Evolutionary conservation across 179 eudicot species (phyloP).

Genomic region (Patellifolia procumbens): DNA sequence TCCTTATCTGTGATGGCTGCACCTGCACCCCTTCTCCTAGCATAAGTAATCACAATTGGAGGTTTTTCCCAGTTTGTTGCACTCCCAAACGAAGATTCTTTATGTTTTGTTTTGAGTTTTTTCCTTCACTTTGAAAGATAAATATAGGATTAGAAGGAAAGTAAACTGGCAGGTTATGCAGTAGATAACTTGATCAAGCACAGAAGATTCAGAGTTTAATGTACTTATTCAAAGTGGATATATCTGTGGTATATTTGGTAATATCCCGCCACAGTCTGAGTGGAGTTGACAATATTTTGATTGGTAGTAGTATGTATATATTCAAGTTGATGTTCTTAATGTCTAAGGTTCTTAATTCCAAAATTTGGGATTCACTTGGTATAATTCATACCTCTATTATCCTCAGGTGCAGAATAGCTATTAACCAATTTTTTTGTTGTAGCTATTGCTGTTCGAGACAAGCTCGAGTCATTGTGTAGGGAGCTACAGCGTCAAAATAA

Average conservation of each 20-base stretch:
- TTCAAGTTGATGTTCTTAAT: not conserved
- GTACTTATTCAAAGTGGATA: not conserved
- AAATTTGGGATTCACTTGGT: not conserved
- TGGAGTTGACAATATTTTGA: not conserved
- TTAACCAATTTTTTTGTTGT: slow-evolving; percentile 38
- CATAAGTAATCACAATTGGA: too few relatives aligned
- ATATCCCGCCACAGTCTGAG: not conserved
- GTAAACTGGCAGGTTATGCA: not conserved
- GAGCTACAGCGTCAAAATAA: slow-evolving; percentile 93
- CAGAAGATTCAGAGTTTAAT: not conserved
- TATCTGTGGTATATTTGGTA: not conserved
- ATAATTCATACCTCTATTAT: not conserved
- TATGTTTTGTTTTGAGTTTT: not conserved
- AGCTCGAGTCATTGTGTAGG: slow-evolving; percentile 93
- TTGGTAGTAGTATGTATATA: not conserved
- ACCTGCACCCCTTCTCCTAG: too few relatives aligned
- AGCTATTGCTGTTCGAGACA: slow-evolving; percentile 82
- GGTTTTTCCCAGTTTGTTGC: too few relatives aligned
- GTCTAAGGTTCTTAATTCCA: not conserved
- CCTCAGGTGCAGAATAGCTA: not conserved
- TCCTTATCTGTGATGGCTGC: too few relatives aligned
- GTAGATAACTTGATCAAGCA: not conserved
- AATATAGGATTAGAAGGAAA: not conserved
- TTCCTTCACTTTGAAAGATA: not conserved
- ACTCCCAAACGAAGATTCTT: too few relatives aligned